Evolutionary conservation across 306 rosid genomes (phyloP).

Genomic region (Albizia julibrissin): DNA sequence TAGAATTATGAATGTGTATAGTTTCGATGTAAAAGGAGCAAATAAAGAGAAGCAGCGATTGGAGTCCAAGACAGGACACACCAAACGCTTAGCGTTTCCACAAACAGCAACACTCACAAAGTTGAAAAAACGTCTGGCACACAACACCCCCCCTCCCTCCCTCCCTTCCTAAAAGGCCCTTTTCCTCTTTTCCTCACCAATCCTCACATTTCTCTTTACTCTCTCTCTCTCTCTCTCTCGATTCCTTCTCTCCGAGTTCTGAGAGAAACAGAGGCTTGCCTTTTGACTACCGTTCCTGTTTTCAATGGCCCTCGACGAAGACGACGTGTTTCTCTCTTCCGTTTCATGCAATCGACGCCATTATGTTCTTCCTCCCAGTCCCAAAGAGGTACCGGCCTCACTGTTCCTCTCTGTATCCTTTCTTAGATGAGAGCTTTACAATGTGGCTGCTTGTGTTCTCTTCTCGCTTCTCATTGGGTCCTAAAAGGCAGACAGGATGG

Average conservation of each 20-base stretch:
- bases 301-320: constrained; percentile 50
- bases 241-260: background rate
- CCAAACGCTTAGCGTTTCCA: constrained; percentile 49
- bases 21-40: background rate
- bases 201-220: constrained; percentile 25
- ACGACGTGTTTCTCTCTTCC: constrained; percentile 26
- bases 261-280: constrained; percentile 13
- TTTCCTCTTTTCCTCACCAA: constrained; percentile 5
- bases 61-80: background rate
- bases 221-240: background rate
- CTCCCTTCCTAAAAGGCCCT: background rate
- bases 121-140: constrained; percentile 67
- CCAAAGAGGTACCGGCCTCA: constrained; percentile 47
- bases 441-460: constrained; percentile 49
- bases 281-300: constrained; percentile 27
- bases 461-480: constrained; percentile 49
- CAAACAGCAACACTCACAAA: constrained; percentile 51
- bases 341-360: constrained; percentile 40
- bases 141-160: background rate
- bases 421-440: constrained; percentile 48
- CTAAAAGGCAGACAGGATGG: constrained; percentile 71
- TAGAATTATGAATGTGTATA: background rate
- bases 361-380: constrained; percentile 46
- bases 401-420: constrained; percentile 52
- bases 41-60: background rate